Evolutionary conservation across 2,329 filamentous ascomycete species (phyloP).

Genomic region (Chaetomiaceae sp.): DNA sequence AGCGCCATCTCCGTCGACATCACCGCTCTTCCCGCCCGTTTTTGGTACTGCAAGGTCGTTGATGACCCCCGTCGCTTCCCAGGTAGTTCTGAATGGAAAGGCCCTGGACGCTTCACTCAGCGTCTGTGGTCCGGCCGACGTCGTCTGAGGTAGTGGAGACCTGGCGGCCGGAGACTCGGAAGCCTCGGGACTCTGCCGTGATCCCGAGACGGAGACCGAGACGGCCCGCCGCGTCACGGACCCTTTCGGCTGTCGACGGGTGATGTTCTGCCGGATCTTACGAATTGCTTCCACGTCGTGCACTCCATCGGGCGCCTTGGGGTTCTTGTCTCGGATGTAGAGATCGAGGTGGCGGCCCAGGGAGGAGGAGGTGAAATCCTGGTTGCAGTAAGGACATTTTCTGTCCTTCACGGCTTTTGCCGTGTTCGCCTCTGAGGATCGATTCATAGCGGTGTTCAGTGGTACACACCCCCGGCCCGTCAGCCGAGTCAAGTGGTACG

Average conservation of each 20-base stretch:
- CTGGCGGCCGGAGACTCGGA: conserved; percentile 28
- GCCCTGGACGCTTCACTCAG: conserved; percentile 43
- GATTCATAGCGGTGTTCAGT: too few species aligned
- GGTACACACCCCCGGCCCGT: too few species aligned
- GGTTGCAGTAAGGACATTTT: conserved; percentile 78
- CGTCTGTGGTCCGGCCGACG: conserved; percentile 24
- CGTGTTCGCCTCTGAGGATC: conserved; percentile 35
- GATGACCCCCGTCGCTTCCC: conserved; percentile 73
- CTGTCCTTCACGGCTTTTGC: conserved; percentile 69
- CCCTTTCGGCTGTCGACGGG: conserved; percentile 71
- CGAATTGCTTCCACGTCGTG: conserved; percentile 87
- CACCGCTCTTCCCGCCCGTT: conserved; percentile 5
- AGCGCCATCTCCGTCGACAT: conserved; percentile 2
- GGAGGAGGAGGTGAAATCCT: conserved; percentile 88
- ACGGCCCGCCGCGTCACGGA: conserved; percentile 54
- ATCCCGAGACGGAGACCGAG: conserved; percentile 48
- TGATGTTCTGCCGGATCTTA: conserved; percentile 77
- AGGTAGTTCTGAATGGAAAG: conserved; percentile 52
- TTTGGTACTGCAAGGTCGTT: conserved; percentile 56
- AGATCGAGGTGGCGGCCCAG: conserved; percentile 89
- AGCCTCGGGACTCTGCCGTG: conserved; percentile 37
- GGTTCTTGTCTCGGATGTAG: conserved; percentile 90
- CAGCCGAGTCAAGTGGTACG: neutral
- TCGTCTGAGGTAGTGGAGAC: conserved; percentile 37
- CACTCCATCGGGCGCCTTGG: conserved; percentile 76